These are phyloP conservation scores for Hericium rajendrae DNA, from an alignment of 768 basidiomycete species.

Conservation along the genomic window DNA sequence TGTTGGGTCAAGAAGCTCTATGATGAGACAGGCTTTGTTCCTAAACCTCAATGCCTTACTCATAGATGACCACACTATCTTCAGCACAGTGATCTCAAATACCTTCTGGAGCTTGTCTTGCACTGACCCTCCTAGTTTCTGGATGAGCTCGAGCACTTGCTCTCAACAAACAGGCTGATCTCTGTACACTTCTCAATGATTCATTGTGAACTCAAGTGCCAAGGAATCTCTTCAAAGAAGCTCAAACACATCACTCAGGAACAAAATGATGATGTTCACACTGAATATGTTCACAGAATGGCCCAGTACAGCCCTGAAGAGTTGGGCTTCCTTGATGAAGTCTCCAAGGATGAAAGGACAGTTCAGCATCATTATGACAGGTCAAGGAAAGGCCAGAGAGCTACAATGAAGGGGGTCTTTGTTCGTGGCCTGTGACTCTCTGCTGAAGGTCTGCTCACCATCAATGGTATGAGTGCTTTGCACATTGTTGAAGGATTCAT, in stretches of 20 bases:
- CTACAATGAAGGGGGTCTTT: background rate
- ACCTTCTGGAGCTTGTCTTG: too few species aligned
- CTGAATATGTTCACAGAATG: conserved; percentile 20
- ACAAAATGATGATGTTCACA: conserved; percentile 17
- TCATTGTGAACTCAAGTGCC: conserved; percentile 19
- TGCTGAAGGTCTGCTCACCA: background rate
- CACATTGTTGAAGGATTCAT: background rate
- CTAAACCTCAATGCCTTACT: too few species aligned
- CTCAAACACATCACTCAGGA: conserved; percentile 25
- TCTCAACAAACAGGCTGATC: conserved; percentile 22
- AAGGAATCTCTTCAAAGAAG: conserved; percentile 21
- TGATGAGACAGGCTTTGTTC: too few species aligned
- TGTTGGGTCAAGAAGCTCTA: too few species aligned
- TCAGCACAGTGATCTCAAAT: too few species aligned
- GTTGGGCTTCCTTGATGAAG: conserved; percentile 24
- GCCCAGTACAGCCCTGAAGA: conserved; percentile 23
- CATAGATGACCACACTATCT: too few species aligned
- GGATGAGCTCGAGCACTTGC: conserved; percentile 2
- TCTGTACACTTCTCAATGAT: conserved; percentile 26
- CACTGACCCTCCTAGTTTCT: too few species aligned
- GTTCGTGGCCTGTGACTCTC: background rate
- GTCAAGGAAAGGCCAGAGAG: background rate
- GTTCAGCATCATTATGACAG: background rate
- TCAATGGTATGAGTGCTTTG: background rate
- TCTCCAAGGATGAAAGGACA: background rate